Evolutionary conservation across 108 stramenopile genomes (phyloP), one percentile per base, ranked within the genome.

Genomic region (Skeletonema costatum): DNA sequence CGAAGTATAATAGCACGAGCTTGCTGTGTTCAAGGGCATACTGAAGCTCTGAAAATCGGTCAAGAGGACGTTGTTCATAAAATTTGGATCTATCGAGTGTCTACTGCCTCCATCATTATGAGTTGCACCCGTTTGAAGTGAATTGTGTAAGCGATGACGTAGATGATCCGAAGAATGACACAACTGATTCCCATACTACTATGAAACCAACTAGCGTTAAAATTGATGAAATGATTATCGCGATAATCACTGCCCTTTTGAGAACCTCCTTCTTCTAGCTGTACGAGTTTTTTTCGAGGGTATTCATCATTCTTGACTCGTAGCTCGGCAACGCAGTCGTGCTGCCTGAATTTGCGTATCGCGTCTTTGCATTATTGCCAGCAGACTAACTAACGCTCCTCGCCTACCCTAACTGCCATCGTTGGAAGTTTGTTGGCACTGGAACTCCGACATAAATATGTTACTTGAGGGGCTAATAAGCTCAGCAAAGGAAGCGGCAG

Each of bases 1-100:
- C 91, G 68, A 88, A 92, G 64, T 92, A 92, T 5, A 92, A 66
- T 33, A 71, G 75, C 61, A 90, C 88, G 32, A 92, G 58, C 39
- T 87, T 76, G 46, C 85, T 87, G 62, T 92, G 42, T 63, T 77
- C 17, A 31, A 92, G 76, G 1, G 91, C 87, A 60, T 79, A 82
- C 66, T 78, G 60, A 6, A 92, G 72, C 11, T 88, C 85, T 9
- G 77, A 63, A 68, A 80, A 92, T 56, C 80, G 64, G 21, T 76
- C 48, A 12, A 92, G 82, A 9, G 90, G 90, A 21, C 53, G 53
- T 25, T 21, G 25, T 0, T 29, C 25, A 56, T 56, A 56, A 56
- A 56, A 56, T 2, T 56, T 6, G 21, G 53, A 25, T 56, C 2
- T 56, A 10, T 56, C 53, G 4, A 56, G 7, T 56, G 53, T n/a